A percentile compares a stretch with the other conserved stretches of the same genome.
These are phyloP conservation scores for Mucor mucedo DNA, from an alignment of 371 early-diverging fungal species.

Conservation along the genomic window DNA sequence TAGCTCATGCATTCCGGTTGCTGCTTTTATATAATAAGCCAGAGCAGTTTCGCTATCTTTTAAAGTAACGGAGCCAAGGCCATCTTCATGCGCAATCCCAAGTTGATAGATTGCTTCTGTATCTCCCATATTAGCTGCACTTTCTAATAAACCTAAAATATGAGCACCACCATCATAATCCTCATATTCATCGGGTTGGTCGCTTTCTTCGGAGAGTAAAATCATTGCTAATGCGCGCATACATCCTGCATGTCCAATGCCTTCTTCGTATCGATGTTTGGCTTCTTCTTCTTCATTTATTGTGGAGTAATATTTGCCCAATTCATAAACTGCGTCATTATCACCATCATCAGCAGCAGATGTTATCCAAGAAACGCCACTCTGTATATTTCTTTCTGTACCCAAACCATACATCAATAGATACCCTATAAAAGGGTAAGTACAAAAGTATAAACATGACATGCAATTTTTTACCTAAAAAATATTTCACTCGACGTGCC, in stretches of 20 bases:
- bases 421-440: slow-evolving; percentile 16
- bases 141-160: slow-evolving; percentile 12
- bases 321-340: slow-evolving; percentile 29
- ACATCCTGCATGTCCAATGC: slow-evolving; percentile 24
- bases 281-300: slow-evolving; percentile 16
- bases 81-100: slow-evolving; percentile 15
- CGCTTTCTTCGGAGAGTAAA: slow-evolving; percentile 17
- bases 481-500: slow-evolving; percentile 40
- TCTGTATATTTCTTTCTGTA: neutral
- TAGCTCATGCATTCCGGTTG: slow-evolving; percentile 2
- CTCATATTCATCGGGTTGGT: neutral
- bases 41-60: slow-evolving; percentile 16
- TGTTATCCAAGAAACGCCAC: slow-evolving; percentile 19
- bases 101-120: slow-evolving; percentile 18
- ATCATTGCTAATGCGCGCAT: slow-evolving; percentile 30
- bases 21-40: slow-evolving; percentile 15
- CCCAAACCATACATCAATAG: slow-evolving; percentile 18
- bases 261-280: slow-evolving; percentile 13
- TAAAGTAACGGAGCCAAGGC: slow-evolving; percentile 6
- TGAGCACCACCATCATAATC: neutral
- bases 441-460: neutral
- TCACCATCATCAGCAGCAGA: slow-evolving; percentile 28
- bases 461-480: slow-evolving; percentile 30
- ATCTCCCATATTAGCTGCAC: slow-evolving; percentile 14
- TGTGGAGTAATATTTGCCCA: slow-evolving; percentile 13